Evolutionary conservation across 2,329 filamentous ascomycete species (phyloP).

Genomic region (Aspergillus thermomutatus): DNA sequence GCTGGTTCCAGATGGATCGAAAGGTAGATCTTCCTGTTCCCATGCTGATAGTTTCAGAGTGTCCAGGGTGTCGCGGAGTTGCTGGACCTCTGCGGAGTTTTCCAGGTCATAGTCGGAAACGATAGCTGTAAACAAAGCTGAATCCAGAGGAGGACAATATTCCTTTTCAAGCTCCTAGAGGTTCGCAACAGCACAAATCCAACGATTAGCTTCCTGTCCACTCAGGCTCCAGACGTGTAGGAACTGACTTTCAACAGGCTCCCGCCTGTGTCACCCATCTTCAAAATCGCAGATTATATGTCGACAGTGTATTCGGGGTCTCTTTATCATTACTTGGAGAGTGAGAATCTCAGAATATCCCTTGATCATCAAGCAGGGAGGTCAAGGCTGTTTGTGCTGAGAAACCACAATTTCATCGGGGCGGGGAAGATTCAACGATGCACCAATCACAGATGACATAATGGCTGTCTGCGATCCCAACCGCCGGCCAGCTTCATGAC

Average conservation of each 20-base stretch:
- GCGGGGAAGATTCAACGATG: constrained; percentile 1
- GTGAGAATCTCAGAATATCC: neutral
- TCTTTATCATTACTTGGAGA: constrained; percentile 2
- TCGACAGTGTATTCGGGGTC: neutral
- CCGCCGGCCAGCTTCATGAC: neutral
- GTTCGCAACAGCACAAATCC: neutral
- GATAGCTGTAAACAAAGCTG: constrained; percentile 73
- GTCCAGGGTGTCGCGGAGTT: constrained; percentile 61
- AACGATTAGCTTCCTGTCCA: neutral
- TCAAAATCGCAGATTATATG: constrained; percentile 6
- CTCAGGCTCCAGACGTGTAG: neutral
- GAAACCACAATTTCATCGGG: neutral
- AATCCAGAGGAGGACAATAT: constrained; percentile 72
- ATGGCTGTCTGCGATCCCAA: neutral
- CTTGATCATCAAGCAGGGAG: neutral
- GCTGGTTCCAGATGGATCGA: constrained; percentile 72
- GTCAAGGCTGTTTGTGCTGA: neutral
- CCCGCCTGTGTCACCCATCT: constrained; percentile 9
- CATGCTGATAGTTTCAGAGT: constrained; percentile 66
- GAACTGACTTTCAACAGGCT: constrained; percentile 7
- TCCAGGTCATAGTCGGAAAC: constrained; percentile 68
- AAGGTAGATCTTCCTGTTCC: constrained; percentile 62
- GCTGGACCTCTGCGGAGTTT: constrained; percentile 49
- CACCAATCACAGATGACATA: neutral
- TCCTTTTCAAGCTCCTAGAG: constrained; percentile 55